Evolutionary conservation across 108 stramenopile species (phyloP).

Genomic region (Mayamaea pseudoterrestris): DNA sequence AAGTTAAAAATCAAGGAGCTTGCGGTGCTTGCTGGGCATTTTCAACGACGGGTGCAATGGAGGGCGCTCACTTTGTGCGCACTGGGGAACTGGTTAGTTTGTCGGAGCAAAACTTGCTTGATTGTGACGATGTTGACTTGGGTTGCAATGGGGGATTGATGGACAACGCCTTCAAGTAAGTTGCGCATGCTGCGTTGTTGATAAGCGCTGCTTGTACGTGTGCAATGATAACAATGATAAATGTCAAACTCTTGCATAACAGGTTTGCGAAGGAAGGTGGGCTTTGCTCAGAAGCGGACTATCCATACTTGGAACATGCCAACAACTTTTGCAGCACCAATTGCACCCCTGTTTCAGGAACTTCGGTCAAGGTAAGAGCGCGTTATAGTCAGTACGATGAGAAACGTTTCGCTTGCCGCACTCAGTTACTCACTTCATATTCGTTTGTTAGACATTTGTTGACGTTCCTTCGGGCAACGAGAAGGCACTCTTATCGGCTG

Average conservation of each 20-base stretch:
- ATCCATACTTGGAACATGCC: slow-evolving; percentile 71
- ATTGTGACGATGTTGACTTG: slow-evolving; percentile 81
- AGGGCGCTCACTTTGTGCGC: slow-evolving; percentile 79
- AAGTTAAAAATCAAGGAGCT: slow-evolving; percentile 88
- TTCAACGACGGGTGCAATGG: slow-evolving; percentile 88
- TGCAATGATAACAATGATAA: no score
- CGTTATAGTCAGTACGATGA: no score
- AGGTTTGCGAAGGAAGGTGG: slow-evolving; percentile 56
- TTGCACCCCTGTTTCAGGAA: slow-evolving; percentile 67
- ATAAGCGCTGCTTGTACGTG: no score
- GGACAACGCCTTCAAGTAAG: slow-evolving; percentile 91
- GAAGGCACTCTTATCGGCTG: slow-evolving; percentile 54
- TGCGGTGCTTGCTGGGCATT: slow-evolving; percentile 93
- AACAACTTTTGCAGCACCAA: slow-evolving; percentile 39
- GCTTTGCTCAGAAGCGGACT: slow-evolving; percentile 83
- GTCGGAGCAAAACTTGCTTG: slow-evolving; percentile 90
- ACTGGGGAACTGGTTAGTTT: slow-evolving; percentile 78
- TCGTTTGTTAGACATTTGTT: slow-evolving; percentile 65
- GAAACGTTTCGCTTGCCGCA: no score
- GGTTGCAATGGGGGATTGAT: slow-evolving; percentile 93
- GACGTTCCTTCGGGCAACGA: slow-evolving; percentile 66
- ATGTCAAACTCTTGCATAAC: no score
- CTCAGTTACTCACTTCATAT: no score
- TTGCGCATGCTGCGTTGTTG: no score
- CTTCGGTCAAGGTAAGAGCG: slow-evolving; percentile 48